Conservation (phyloP, 352 stramenopile genomes). For the Aphanomyces stellatus region DNA sequence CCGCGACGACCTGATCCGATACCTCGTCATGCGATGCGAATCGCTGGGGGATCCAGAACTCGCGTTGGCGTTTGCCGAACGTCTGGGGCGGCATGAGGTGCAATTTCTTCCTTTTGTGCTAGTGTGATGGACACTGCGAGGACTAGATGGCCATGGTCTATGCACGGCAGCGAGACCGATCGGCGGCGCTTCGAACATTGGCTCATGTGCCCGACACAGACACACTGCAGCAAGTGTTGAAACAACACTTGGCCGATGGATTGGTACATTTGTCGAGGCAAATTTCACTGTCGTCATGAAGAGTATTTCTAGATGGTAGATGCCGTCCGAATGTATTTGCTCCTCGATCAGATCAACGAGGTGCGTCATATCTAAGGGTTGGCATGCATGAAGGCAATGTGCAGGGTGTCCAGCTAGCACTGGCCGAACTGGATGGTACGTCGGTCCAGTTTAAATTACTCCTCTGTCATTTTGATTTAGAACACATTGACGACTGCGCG, state of each 20-base stretch:
- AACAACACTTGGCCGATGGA: no score
- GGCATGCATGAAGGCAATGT: no score
- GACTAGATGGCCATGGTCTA: background rate
- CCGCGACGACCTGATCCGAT: background rate
- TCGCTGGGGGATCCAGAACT: background rate
- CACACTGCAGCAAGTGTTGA: no score
- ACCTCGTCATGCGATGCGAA: background rate
- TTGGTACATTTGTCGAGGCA: no score
- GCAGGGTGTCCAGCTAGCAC: background rate
- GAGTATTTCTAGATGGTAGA: background rate
- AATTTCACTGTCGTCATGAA: no score
- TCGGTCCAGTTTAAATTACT: background rate
- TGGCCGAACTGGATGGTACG: background rate
- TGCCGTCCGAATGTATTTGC: conserved; percentile 5
- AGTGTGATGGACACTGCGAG: no score
- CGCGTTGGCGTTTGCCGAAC: background rate
- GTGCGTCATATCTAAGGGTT: background rate
- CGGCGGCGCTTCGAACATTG: background rate
- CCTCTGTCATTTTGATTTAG: background rate
- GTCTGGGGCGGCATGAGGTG: background rate
- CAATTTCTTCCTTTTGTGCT: no score
- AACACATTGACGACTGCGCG: background rate
- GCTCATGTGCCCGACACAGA: background rate
- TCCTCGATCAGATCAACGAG: background rate
- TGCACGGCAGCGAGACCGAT: background rate